Percentiles rank a stretch among this genome's conserved stretches.
Evolutionary conservation across 495 filamentous ascomycete species (phyloP).

Genomic region (Usnea hakonensis): DNA sequence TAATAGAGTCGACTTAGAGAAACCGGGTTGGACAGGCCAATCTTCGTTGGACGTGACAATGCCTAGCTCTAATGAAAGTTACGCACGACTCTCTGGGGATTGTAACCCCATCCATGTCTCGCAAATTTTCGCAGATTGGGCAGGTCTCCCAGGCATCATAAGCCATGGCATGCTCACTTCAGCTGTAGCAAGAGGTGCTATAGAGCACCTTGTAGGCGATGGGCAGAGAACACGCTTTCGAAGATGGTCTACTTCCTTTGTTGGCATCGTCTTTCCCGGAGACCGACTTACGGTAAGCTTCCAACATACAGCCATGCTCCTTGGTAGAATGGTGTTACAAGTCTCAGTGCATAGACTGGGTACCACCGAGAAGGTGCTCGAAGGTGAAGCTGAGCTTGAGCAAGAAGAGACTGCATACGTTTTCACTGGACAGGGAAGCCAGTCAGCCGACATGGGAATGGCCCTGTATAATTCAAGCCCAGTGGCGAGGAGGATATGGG

Average conservation of each 20-base stretch:
- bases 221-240: not conserved
- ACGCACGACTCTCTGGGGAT: conserved; percentile 29
- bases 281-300: conserved; percentile 30
- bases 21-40: not conserved
- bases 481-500: conserved; percentile 34
- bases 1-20: conserved; percentile 14
- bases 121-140: conserved; percentile 25
- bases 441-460: conserved; percentile 39
- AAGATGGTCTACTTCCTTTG: conserved; percentile 21
- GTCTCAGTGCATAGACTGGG: conserved; percentile 9
- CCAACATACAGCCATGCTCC: conserved; percentile 32
- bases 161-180: conserved; percentile 34
- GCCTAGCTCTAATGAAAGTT: conserved; percentile 25
- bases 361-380: not conserved
- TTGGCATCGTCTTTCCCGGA: conserved; percentile 33
- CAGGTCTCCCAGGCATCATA: conserved; percentile 30
- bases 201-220: conserved; percentile 22
- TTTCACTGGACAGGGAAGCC: conserved; percentile 41
- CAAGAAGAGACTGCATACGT: conserved; percentile 34
- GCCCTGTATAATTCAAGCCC: conserved; percentile 31
- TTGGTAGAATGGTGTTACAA: conserved; percentile 30
- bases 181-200: not conserved
- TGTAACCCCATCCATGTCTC: conserved; percentile 36
- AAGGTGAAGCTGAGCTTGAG: conserved; percentile 34
- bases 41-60: conserved; percentile 12